Conservation (phyloP, 164 flowering plant genomes). For the Berberis thunbergii region DNA sequence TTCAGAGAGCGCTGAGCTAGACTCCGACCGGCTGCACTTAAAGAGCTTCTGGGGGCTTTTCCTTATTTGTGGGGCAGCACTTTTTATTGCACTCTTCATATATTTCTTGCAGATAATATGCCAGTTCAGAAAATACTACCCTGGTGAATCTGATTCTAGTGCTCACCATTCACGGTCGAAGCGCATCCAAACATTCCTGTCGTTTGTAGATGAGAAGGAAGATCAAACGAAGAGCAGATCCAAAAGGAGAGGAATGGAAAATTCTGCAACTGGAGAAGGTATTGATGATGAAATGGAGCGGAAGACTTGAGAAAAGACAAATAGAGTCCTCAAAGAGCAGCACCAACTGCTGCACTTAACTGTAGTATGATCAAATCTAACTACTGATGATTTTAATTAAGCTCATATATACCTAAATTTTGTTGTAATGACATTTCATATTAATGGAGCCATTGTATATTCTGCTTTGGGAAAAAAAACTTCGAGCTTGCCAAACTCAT, state of each 20-base stretch:
- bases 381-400: neutral
- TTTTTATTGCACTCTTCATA: slow-evolving; percentile 43
- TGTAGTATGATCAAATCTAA: too few relatives aligned
- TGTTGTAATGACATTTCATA: too few relatives aligned
- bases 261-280: slow-evolving; percentile 15
- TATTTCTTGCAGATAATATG: slow-evolving; percentile 28
- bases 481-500: too few relatives aligned
- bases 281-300: slow-evolving; percentile 19
- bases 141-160: slow-evolving; percentile 21
- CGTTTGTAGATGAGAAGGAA: slow-evolving; percentile 44
- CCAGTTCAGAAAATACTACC: slow-evolving; percentile 24
- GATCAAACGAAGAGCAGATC: slow-evolving; percentile 25
- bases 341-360: neutral
- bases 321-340: slow-evolving; percentile 11
- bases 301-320: slow-evolving; percentile 15
- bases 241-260: slow-evolving; percentile 18
- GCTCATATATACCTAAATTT: too few relatives aligned
- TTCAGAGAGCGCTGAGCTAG: slow-evolving; percentile 18
- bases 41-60: slow-evolving; percentile 78
- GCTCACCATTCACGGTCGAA: slow-evolving; percentile 18
- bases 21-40: slow-evolving; percentile 43
- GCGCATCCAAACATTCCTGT: slow-evolving; percentile 38
- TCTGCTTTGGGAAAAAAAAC: too few relatives aligned
- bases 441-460: too few relatives aligned
- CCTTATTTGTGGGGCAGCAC: slow-evolving; percentile 46